Evolutionary conservation across 257 asterid genomes (phyloP).

Genomic region (Petunia secreta): DNA sequence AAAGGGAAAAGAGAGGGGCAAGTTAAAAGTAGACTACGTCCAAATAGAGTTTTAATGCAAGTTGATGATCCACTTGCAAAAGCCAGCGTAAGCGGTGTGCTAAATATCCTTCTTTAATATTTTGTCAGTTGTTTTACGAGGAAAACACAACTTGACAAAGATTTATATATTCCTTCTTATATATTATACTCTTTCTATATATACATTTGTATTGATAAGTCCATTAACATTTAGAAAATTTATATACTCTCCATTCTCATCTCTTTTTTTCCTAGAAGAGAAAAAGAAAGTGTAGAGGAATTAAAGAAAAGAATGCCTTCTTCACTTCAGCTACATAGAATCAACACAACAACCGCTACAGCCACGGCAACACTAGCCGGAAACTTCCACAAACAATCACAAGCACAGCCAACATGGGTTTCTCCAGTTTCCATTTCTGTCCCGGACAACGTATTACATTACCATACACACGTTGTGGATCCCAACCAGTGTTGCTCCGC

Average conservation of each 20-base stretch:
- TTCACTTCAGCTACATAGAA: constrained; percentile 61
- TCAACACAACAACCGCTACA: constrained; percentile 37
- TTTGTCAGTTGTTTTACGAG: constrained; percentile 29
- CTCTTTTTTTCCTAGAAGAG: not conserved
- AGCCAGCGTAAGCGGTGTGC: constrained; percentile 38
- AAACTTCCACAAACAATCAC: constrained; percentile 34
- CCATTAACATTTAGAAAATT: not conserved
- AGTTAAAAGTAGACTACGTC: constrained; percentile 38
- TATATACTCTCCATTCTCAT: not conserved
- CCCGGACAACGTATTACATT: constrained; percentile 53
- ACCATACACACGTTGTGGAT: constrained; percentile 67
- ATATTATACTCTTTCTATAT: not conserved
- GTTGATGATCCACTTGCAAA: constrained; percentile 71
- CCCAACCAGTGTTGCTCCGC: constrained; percentile 75
- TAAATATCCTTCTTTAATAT: constrained; percentile 3
- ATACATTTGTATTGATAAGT: not conserved
- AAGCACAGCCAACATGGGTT: constrained; percentile 37
- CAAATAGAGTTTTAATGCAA: constrained; percentile 45
- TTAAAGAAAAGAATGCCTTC: constrained; percentile 48
- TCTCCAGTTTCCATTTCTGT: constrained; percentile 44
- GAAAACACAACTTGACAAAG: constrained; percentile 44
- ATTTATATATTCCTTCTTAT: constrained; percentile 16
- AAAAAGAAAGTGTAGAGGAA: not conserved
- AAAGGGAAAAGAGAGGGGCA: constrained; percentile 29
- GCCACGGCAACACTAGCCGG: constrained; percentile 11